phyloP scores from a whole-genome alignment of 176 grass and related monocot genomes.

The Bromus sterilis region DNA sequence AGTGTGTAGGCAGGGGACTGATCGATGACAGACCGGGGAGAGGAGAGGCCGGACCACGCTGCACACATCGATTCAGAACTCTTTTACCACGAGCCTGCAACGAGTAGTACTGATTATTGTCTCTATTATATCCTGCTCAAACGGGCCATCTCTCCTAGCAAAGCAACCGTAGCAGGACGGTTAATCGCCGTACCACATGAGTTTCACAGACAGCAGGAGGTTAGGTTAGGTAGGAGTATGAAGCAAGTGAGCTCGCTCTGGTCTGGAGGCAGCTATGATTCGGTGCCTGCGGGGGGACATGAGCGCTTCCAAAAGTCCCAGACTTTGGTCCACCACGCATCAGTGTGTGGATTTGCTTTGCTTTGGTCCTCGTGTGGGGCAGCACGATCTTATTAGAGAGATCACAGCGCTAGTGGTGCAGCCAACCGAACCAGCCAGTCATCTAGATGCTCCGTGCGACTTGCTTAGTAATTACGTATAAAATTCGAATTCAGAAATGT shows the following conservation, averaged over 20 bases:
- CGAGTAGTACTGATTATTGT: not conserved
- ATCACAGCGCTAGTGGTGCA: not conserved
- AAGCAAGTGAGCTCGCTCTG: no score
- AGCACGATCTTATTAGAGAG: not conserved
- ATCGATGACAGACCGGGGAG: not conserved
- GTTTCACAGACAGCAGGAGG: not conserved
- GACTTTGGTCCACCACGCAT: slow-evolving; percentile 5
- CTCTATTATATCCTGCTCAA: not conserved
- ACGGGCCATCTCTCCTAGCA: not conserved
- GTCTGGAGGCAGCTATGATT: slow-evolving; percentile 1
- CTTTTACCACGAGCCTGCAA: not conserved
- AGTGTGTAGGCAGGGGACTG: not conserved
- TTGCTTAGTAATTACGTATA: no score
- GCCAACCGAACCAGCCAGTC: no score
- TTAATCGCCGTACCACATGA: not conserved
- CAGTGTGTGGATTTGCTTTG: not conserved
- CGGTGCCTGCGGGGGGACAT: not conserved
- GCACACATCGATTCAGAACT: slow-evolving; percentile 5
- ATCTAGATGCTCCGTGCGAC: no score
- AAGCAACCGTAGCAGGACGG: not conserved
- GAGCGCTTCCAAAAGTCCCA: slow-evolving; percentile 12
- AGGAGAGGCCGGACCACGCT: not conserved
- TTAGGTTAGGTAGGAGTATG: not conserved
- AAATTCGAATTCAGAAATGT: not conserved
- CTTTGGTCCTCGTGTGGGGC: slow-evolving; percentile 7